Evolutionary conservation across 2,329 filamentous ascomycete species (phyloP), one percentile per base, ranked within the genome.

Genomic region (Stemphylium lycopersici): DNA sequence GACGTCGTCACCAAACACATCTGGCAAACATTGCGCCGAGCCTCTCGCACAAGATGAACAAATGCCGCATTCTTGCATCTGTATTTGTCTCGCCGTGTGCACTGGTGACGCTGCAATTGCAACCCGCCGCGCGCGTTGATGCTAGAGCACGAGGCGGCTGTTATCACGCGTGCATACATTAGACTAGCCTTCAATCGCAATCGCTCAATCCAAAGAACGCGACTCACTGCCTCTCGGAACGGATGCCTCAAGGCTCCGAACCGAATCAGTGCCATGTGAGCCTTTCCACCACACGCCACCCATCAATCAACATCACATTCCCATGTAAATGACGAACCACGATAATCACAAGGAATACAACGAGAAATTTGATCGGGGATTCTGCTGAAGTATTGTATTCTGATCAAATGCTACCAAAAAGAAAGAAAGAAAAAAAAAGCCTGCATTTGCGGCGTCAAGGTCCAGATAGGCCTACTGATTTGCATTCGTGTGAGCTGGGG

Each of bases 401-500:
- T 53, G 45, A 33, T 59, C 56, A 58, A 57, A 22, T 42, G 46
- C 49, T 55, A 58, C 45, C 52, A 48, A 36, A 49, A 29, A 38
- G 48, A 12, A 18, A 38, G n/a, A n/a, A n/a, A n/a, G n/a, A 4
- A 11, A 22, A 38, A 22, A 22, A 52, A 41, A 38, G 55, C 58
- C 42, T 51, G 39, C 41, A 49, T 45, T 38, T 54, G 41, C 55
- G 52, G 55, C 52, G 52, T 51, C 41, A 54, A 58, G 18, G 52
- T 48, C 55, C 45, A 46, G 22, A 20, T 29, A 48, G 46, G 48
- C 49, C 44, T 52, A 29, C 18, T 16, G 39, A 53, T 46, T 46
- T 49, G 41, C 37, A 46, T 54, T 59, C 51, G 50, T 59, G 56
- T 52, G 53, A 48, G 53, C 48, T 56, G 40, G 42, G 52, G 52